These are phyloP conservation scores for Globisporangium heterothallicum DNA, from an alignment of 352 stramenopile genomes.

Conservation along the genomic window DNA sequence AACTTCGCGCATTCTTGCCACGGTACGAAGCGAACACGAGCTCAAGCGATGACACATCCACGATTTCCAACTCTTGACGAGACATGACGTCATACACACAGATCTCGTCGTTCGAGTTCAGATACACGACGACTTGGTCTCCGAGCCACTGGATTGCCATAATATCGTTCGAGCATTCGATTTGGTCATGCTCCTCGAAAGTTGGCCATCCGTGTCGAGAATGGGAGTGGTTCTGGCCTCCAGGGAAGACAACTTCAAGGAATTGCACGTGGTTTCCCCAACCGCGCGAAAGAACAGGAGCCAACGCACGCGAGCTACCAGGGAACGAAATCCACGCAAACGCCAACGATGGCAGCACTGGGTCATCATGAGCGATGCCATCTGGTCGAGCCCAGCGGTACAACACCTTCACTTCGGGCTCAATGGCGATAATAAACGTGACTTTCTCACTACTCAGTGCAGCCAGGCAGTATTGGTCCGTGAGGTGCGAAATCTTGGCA, in stretches of 20 bases:
- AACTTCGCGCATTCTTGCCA: conserved; percentile 76
- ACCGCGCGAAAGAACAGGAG: conserved; percentile 88
- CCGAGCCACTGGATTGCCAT: conserved; percentile 95
- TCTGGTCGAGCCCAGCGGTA: conserved; percentile 90
- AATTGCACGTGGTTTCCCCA: conserved; percentile 94
- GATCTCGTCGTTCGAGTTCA: conserved; percentile 94
- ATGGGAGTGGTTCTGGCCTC: conserved; percentile 66
- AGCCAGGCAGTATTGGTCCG: conserved; percentile 79
- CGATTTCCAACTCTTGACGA: conserved; percentile 92
- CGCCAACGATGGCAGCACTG: conserved; percentile 89
- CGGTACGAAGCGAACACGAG: conserved; percentile 92
- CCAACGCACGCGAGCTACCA: conserved; percentile 74
- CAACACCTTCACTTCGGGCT: conserved; percentile 92
- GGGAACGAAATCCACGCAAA: conserved; percentile 92
- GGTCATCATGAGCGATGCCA: conserved; percentile 61
- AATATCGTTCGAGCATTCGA: conserved; percentile 83
- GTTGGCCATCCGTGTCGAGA: conserved; percentile 89
- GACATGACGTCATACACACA: conserved; percentile 96
- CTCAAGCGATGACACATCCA: conserved; percentile 92
- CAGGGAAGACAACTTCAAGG: conserved; percentile 82
- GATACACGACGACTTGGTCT: conserved; percentile 93
- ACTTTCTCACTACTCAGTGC: conserved; percentile 87
- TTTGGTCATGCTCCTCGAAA: conserved; percentile 93
- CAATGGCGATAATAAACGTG: conserved; percentile 95
- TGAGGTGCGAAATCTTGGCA: conserved; percentile 81